Base-by-base conservation (phyloP, 768 basidiomycete genomes). In the Lactarius psammicola region DNA sequence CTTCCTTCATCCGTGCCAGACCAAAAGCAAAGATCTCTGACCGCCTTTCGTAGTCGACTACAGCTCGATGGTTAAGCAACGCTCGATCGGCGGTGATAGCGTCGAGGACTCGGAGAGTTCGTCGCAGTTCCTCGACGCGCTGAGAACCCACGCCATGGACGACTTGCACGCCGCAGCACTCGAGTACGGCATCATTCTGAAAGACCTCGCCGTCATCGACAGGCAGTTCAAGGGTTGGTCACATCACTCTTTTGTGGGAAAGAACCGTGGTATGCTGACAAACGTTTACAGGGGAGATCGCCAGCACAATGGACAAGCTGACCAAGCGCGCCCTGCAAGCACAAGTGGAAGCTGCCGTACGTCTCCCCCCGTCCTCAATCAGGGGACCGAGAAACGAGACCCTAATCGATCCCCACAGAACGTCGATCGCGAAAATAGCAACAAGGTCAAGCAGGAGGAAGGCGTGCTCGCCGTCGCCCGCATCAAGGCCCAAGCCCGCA, bases 181-280 rank as follows among this genome's bases (percentile, higher is more conserved):
- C 49, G 91, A 92, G 72, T 94, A 94, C 68, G 92, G 92, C 8
- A 94, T 93, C 58, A 77, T 89, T 40, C 75, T 94, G 57, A 91
- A 91, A 75, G 92, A 94, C 68, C 84, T 93, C 42, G 92, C 91
- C 62, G 92, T 94, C 62, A 93, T 93, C 64, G 90, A 93, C 73
- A 80, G 92, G 34, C 88, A 92, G 70, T 94, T 94, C 80, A 93
- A 94, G 79, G 91, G 76, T 73, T 28, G n/a, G 68, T 13, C 23
- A 6, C 49, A 2, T 10, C 33, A 8, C n/a, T 59, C 36, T 18
- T 26, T 3, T 30, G 3, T 4, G 46, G 4, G 9, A 3, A 8
- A 1, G 4, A 8, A 33, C 9, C 17, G 1, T 3, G 15, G 11
- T 4, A 28, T 49, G 6, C 31, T 57, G 6, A 59, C 28, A 3